Base-by-base conservation (phyloP, 1,139 yeast species). In the Cylindricascospora bacillispora region DNA sequence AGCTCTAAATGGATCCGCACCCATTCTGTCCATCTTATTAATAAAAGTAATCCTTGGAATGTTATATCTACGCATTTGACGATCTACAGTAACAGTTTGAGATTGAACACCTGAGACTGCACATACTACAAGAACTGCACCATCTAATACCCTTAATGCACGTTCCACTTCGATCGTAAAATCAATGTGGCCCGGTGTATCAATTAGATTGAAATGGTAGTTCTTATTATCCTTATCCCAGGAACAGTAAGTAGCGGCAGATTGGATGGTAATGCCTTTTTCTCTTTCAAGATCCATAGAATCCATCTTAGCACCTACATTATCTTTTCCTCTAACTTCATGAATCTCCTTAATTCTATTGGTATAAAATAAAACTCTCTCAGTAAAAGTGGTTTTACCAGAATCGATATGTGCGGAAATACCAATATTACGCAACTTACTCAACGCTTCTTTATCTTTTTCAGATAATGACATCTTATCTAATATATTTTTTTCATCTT, bases 21-120 rank as follows among this genome's bases (percentile, higher is more conserved):
- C 98, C 95, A 89, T 83, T 55, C 98, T 75, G 60, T 89, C 98
- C 97, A 89, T 86, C 64, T 89, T 89, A 63, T 89, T 89, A 57
- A 89, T 80, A 49, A 89, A 92, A 9, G 98, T 89, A 35, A 92
- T 69, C 55, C 98, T 73, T 34, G 98, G 98, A 50, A 89, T 94
- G 54, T 89, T 85, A 60, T 89, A 92, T 56, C 98, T 77, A 49
- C 95, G 76, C 98, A 92, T 92, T 63, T 89, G 98, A 56, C 98
- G 77, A 58, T 89, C 98, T 30, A 89, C 98, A 29, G 98, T 89
- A 37, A 89, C 95, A 12, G 98, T 89, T 61, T 89, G 98, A 5
- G 95, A 83, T 61, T 89, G 98, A 30, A 89, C 98, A 52, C 98
- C 98, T 19, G 93, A 73, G 33, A 89, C 98, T 11, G 98, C 97